phyloP scores from a whole-genome alignment of 768 basidiomycete species.

The Mycena filopes region DNA sequence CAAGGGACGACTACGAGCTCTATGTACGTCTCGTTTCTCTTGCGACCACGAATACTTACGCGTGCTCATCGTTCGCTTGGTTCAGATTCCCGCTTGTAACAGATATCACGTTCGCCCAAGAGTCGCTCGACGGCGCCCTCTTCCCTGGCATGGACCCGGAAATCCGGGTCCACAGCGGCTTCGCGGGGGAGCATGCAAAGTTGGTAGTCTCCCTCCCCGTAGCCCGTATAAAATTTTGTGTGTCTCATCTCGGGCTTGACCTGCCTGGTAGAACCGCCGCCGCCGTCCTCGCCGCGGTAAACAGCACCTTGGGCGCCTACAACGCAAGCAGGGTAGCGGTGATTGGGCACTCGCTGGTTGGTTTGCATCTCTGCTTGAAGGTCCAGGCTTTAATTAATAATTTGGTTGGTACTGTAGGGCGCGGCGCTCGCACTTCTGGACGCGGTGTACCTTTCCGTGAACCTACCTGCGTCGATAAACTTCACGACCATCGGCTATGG shows the following conservation, averaged over 20 bases:
- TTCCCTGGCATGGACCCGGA: constrained; percentile 40
- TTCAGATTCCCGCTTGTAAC: constrained; percentile 24
- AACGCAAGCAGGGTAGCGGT: background rate
- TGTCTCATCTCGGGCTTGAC: no score
- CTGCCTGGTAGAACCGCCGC: constrained; percentile 3
- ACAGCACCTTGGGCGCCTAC: background rate
- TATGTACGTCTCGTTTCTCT: constrained; percentile 33
- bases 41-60: no score
- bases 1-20: constrained; percentile 44
- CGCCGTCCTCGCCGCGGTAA: background rate
- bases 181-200: constrained; percentile 26
- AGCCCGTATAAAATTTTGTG: no score
- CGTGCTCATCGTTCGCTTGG: constrained; percentile 16
- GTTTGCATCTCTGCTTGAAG: no score
- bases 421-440: constrained; percentile 68
- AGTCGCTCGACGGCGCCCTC: constrained; percentile 32
- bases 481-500: constrained; percentile 54
- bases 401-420: no score
- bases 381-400: no score
- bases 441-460: constrained; percentile 63
- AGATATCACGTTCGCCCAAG: constrained; percentile 35
- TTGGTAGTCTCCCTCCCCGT: no score
- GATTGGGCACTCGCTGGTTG: no score
- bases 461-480: constrained; percentile 41
- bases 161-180: constrained; percentile 40